Conservation (phyloP, 2,329 filamentous ascomycete genomes). For the Fusarium sp. region DNA sequence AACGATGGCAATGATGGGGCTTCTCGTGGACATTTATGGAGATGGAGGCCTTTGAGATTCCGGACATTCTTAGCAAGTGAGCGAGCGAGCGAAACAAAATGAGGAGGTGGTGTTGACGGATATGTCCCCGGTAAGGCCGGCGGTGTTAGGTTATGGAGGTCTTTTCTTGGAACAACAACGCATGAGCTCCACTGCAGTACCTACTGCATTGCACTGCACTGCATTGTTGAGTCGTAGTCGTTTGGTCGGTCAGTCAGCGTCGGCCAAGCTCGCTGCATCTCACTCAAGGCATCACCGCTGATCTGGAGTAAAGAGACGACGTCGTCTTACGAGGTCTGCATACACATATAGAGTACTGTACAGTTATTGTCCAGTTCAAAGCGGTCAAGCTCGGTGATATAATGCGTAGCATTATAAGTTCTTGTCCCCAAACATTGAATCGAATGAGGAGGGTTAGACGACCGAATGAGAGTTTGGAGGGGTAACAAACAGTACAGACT, state of each 20-base stretch:
- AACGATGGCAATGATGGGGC: slow-evolving; percentile 25
- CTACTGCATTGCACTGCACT: no score
- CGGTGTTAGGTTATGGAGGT: slow-evolving; percentile 1
- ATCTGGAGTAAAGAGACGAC: slow-evolving; percentile 17
- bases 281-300: slow-evolving; percentile 22
- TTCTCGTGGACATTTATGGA: slow-evolving; percentile 31
- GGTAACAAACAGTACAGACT: not conserved
- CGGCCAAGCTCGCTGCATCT: slow-evolving; percentile 21
- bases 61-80: slow-evolving; percentile 17
- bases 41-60: slow-evolving; percentile 12
- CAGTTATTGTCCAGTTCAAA: not conserved
- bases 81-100: slow-evolving; percentile 22
- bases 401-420: not conserved
- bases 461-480: not conserved
- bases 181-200: slow-evolving; percentile 20
- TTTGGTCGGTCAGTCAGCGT: slow-evolving; percentile 18
- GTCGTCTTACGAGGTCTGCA: slow-evolving; percentile 33
- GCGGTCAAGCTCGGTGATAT: not conserved
- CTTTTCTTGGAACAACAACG: slow-evolving; percentile 37
- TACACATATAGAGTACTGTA: not conserved
- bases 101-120: slow-evolving; percentile 30
- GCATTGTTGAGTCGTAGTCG: not conserved
- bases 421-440: slow-evolving; percentile 5
- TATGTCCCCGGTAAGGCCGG: slow-evolving; percentile 32
- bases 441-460: not conserved